A percentile compares a stretch with the other conserved stretches of the same genome.
Evolutionary conservation across 2,329 filamentous ascomycete species (phyloP).

Genomic region (Coniosporium tulheliwenetii): DNA sequence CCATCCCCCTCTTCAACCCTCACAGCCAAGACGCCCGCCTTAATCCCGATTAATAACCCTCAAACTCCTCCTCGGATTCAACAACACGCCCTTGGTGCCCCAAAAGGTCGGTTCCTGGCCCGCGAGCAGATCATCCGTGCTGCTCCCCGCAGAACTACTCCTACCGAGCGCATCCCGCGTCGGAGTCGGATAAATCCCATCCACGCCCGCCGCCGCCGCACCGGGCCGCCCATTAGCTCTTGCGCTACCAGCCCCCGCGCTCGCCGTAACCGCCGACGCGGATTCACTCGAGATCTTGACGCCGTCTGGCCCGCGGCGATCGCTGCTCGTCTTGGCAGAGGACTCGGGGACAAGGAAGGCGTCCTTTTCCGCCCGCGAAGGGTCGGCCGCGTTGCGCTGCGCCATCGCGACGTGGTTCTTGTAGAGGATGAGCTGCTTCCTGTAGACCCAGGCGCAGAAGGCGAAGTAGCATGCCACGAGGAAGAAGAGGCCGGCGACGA

Average conservation of each 20-base stretch:
- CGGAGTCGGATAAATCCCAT: slow-evolving; percentile 5
- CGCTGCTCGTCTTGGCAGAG: slow-evolving; percentile 5
- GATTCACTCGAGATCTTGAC: slow-evolving; percentile 8
- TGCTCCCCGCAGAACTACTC: slow-evolving; percentile 29
- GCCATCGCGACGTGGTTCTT: slow-evolving; percentile 51
- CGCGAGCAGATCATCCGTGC: slow-evolving; percentile 41
- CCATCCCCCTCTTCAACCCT: too few species aligned
- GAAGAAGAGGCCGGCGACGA: slow-evolving; percentile 51
- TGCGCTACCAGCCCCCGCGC: slow-evolving; percentile 4
- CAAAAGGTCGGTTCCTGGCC: slow-evolving; percentile 57
- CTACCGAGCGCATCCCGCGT: slow-evolving; percentile 10
- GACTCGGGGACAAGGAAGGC: slow-evolving; percentile 12
- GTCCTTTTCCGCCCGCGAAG: slow-evolving; percentile 23
- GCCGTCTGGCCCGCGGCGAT: slow-evolving; percentile 2
- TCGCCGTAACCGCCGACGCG: slow-evolving; percentile 2
- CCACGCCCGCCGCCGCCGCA: slow-evolving; percentile 10
- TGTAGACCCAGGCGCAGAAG: slow-evolving; percentile 60
- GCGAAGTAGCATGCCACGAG: slow-evolving; percentile 48
- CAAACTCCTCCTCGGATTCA: slow-evolving; percentile 53
- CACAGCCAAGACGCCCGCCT: slow-evolving; percentile 3
- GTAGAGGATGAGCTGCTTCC: slow-evolving; percentile 54
- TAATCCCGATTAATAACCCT: slow-evolving; percentile 49
- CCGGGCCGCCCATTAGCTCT: slow-evolving; percentile 12
- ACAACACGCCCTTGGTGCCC: slow-evolving; percentile 39
- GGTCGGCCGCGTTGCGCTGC: slow-evolving; percentile 37